Percentiles rank a stretch among this genome's conserved stretches.
Conservation (phyloP, 305 asterid genomes). For the Fraxinus latifolia region DNA sequence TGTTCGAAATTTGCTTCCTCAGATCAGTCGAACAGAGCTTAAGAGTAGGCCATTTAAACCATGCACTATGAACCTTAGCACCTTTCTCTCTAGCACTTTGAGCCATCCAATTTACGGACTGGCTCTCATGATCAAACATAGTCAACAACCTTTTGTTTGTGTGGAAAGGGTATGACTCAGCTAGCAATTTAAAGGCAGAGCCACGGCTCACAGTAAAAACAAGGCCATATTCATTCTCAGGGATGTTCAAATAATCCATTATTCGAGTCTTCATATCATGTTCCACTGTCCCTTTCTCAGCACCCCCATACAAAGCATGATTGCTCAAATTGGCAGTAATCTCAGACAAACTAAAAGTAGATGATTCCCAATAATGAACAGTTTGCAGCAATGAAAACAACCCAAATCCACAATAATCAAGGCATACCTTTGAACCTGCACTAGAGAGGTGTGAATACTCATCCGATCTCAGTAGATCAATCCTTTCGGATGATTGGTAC, state of each 20-base stretch:
- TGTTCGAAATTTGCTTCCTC: constrained; percentile 72
- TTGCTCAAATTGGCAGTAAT: constrained; percentile 89
- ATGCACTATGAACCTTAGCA: constrained; percentile 87
- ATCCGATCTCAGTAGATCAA: constrained; percentile 76
- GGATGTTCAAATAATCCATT: constrained; percentile 92
- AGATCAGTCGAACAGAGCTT: constrained; percentile 88
- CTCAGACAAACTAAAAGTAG: constrained; percentile 82
- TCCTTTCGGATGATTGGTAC: constrained; percentile 68
- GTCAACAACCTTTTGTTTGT: constrained; percentile 81
- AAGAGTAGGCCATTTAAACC: constrained; percentile 98
- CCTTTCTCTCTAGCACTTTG: constrained; percentile 90
- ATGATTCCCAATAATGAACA: constrained; percentile 85
- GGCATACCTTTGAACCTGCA: constrained; percentile 68
- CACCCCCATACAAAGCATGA: constrained; percentile 92
- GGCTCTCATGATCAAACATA: constrained; percentile 96
- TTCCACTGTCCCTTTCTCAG: constrained; percentile 77
- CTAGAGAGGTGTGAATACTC: constrained; percentile 78
- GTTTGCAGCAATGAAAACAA: constrained; percentile 82
- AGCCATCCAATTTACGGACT: constrained; percentile 91
- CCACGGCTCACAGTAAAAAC: constrained; percentile 96
- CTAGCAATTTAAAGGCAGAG: constrained; percentile 78
- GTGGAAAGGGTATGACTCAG: constrained; percentile 91
- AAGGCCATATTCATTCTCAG: constrained; percentile 92
- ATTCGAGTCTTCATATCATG: constrained; percentile 77
- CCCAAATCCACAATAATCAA: constrained; percentile 96